A percentile compares a stretch with the other conserved stretches of the same genome.
These are phyloP conservation scores for Brettanomyces custersianus DNA, from an alignment of 805 yeast species.

Conservation along the genomic window DNA sequence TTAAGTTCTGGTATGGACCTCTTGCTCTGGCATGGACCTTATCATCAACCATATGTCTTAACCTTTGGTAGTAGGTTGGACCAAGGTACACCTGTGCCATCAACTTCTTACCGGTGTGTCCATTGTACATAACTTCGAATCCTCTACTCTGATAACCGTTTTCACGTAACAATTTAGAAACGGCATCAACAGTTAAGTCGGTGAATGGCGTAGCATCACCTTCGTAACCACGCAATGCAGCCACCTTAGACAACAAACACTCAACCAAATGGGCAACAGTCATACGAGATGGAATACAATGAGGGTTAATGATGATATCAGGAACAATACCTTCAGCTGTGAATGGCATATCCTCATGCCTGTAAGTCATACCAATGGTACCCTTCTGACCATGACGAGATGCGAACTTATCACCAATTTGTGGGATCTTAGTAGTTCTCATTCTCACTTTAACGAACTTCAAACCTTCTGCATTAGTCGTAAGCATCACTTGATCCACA, in stretches of 20 bases:
- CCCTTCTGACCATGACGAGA: constrained; percentile 99
- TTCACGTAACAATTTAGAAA: constrained; percentile 83
- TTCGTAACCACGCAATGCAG: constrained; percentile 89
- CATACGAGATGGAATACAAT: constrained; percentile 99
- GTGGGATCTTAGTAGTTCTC: constrained; percentile 98
- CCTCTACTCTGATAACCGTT: constrained; percentile 98
- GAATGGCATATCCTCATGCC: constrained; percentile 99
- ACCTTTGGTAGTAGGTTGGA: constrained; percentile 98
- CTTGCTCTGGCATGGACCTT: constrained; percentile 98
- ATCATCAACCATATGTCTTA: constrained; percentile 99
- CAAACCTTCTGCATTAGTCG: constrained; percentile 97
- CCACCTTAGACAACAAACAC: constrained; percentile 91
- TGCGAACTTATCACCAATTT: constrained; percentile 98
- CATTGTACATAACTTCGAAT: constrained; percentile 96
- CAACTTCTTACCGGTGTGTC: constrained; percentile 96
- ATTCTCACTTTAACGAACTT: constrained; percentile 96
- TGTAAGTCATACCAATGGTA: constrained; percentile 97
- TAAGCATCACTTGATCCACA: constrained; percentile 92
- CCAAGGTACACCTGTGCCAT: constrained; percentile 99
- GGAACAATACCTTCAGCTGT: constrained; percentile 94
- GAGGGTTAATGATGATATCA: constrained; percentile 95
- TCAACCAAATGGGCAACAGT: constrained; percentile 99
- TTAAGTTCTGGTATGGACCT: constrained; percentile 96
- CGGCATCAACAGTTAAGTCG: constrained; percentile 96
- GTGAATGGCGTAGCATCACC: constrained; percentile 99